Evolutionary conservation across 2,329 filamentous ascomycete species (phyloP).

Genomic region (Ascochyta fabae): DNA sequence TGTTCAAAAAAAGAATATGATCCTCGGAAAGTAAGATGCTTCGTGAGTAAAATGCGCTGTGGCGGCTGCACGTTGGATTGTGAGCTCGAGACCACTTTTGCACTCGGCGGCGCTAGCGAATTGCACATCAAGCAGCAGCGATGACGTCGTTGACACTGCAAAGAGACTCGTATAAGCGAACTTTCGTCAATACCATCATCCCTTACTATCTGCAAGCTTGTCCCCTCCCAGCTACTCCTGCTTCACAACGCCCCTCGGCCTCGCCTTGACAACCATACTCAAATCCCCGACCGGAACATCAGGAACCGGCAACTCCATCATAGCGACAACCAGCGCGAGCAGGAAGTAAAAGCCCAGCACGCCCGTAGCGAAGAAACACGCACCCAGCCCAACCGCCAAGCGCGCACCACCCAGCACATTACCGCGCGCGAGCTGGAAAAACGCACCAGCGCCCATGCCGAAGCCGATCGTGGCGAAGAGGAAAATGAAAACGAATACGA

Average conservation of each 20-base stretch:
- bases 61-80: too few relatives aligned
- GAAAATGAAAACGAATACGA: constrained; percentile 26
- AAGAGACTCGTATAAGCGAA: too few relatives aligned
- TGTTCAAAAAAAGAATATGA: too few relatives aligned
- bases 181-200: too few relatives aligned
- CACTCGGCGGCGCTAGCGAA: too few relatives aligned
- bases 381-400: constrained; percentile 18
- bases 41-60: too few relatives aligned
- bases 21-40: too few relatives aligned
- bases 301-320: constrained; percentile 25
- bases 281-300: constrained; percentile 22
- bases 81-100: too few relatives aligned
- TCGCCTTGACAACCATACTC: constrained; percentile 23
- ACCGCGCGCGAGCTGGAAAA: constrained; percentile 19
- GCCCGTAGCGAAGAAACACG: constrained; percentile 23
- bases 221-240: constrained; percentile 9
- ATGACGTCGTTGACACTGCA: too few relatives aligned
- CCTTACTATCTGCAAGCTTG: too few relatives aligned
- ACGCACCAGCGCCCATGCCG: constrained; percentile 23
- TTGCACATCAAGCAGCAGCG: too few relatives aligned
- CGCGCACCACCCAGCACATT: constrained; percentile 9
- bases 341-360: constrained; percentile 25
- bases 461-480: constrained; percentile 23
- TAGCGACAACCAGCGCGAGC: constrained; percentile 18
- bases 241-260: constrained; percentile 12